Evolutionary conservation across 2,329 filamentous ascomycete species (phyloP), one percentile per base, ranked within the genome.

Genomic region (Trichoderma aggressivum): DNA sequence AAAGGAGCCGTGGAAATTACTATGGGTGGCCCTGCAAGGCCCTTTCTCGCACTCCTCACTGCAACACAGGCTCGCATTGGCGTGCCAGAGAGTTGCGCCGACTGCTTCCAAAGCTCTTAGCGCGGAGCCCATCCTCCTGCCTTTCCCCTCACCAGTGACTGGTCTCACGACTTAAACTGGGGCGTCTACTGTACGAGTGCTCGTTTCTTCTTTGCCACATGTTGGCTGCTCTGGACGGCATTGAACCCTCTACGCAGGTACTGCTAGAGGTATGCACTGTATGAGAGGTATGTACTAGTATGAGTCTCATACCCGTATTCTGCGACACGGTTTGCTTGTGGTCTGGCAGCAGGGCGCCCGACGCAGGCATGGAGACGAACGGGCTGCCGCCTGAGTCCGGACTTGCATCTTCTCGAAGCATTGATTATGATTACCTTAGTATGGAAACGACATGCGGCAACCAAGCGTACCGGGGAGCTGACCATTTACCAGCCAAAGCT

Each of bases 1-100:
- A 39, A 58, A 56, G 50, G 16, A 30, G 50, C 63, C 63, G 47
- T 60, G 65, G 53, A 21, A 60, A 36, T 60, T 60, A 16, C 53
- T 60, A 36, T 61, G 65, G 55, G 56, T 53, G 59, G 65, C 65
- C 65, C 47, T 63, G 56, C 56, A 18, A 55, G 64, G 55, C 64
- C 50, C 61, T 64, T 21, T 28, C n/a, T 59, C 24, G 30, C 53
- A 26, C 69, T 71, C 39, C 62, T 55, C 56, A 24, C 61, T 71
- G 70, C 70, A 65, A 71, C 70, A 67, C 62, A 71, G 43, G 39
- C 70, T 60, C 70, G 62, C 63, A 60, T 66, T 66, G 58, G 70
- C 63, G 70, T 62, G 61, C 63, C 63, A 71, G 70, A 71, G 58
- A 71, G 70, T 71, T 71, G 36, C 70, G 70, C 70, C 70, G 55